phyloP scores from a whole-genome alignment of 106 monocot species.

The Platanthera zijinensis region DNA sequence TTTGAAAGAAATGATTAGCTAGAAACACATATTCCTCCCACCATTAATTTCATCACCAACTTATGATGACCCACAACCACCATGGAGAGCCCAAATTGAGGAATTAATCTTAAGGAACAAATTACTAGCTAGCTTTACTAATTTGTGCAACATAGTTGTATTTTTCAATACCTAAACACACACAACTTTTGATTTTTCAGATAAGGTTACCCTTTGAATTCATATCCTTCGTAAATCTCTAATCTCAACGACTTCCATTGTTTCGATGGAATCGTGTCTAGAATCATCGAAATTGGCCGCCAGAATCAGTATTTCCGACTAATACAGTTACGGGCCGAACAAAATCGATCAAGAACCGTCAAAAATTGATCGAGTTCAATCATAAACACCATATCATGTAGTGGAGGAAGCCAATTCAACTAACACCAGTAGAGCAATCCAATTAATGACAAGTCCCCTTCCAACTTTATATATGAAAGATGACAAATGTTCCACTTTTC shows the following conservation, averaged over 20 bases:
- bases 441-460: neutral
- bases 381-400: too few species aligned
- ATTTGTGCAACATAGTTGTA: neutral
- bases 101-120: neutral
- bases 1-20: neutral
- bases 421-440: neutral
- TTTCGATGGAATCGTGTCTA: too few species aligned
- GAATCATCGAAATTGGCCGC: too few species aligned
- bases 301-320: too few species aligned
- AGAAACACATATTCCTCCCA: neutral
- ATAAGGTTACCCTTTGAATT: too few species aligned
- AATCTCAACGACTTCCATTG: too few species aligned
- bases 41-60: neutral
- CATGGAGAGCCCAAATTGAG: neutral
- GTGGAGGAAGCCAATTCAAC: neutral
- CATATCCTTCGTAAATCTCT: too few species aligned
- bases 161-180: too few species aligned
- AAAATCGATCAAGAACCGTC: too few species aligned
- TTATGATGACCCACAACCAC: neutral
- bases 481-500: neutral
- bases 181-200: too few species aligned
- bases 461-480: neutral
- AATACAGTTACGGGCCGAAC: too few species aligned
- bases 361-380: too few species aligned
- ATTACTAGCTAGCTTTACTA: neutral